A percentile compares a stretch with the other conserved stretches of the same genome.
Conservation (phyloP, 345 rosid species). For the Draba incana region DNA sequence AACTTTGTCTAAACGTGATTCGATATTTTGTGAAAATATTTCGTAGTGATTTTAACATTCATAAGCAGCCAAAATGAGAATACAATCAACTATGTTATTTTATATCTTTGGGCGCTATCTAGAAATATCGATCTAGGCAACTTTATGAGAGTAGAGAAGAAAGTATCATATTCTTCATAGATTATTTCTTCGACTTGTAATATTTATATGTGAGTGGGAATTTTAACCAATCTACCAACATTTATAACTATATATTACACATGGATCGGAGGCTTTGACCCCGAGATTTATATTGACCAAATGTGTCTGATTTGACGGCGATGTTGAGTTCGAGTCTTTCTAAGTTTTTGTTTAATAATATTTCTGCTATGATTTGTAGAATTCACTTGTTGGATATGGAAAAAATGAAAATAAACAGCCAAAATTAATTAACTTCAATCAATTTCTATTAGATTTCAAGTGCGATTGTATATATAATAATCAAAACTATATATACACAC, state of each 20-base stretch:
- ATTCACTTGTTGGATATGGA: conserved; percentile 1
- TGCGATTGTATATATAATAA: too few relatives aligned
- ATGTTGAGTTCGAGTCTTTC: not conserved
- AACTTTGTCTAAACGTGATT: not conserved
- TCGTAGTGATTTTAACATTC: conserved; percentile 20
- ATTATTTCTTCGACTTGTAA: conserved; percentile 2
- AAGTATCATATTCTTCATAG: conserved; percentile 7
- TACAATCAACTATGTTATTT: conserved; percentile 16
- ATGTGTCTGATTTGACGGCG: conserved; percentile 31
- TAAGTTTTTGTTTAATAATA: not conserved
- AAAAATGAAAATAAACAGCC: conserved; percentile 12
- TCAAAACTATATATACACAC: too few relatives aligned
- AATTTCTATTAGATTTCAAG: too few relatives aligned
- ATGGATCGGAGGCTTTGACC: conserved; percentile 22
- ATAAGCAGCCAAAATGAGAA: conserved; percentile 22
- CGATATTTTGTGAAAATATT: conserved; percentile 4
- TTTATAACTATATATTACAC: conserved; percentile 4
- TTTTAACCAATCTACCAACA: conserved; percentile 22
- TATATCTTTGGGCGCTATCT: conserved; percentile 5
- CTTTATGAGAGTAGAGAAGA: conserved; percentile 26
- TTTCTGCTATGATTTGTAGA: not conserved
- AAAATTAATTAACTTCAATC: not conserved
- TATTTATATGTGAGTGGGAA: conserved; percentile 28
- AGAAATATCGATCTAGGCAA: conserved; percentile 19
- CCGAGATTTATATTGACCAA: conserved; percentile 21